Conservation (phyloP, 164 flowering plant genomes). For the Paratinospora sagittata region DNA sequence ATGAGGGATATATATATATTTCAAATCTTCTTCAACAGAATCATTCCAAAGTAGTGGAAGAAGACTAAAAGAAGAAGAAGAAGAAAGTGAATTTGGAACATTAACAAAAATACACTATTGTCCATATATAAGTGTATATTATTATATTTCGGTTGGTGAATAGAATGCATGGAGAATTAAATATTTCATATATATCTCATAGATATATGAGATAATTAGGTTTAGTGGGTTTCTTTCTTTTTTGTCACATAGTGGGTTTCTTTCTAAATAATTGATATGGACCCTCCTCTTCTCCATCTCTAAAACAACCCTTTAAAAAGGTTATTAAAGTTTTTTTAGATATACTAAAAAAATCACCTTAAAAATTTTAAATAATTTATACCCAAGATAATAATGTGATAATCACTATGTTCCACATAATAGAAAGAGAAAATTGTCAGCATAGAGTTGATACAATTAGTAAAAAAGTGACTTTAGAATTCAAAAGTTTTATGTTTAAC, state of each 20-base stretch:
- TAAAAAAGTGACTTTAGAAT: too few species aligned
- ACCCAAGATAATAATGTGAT: neutral
- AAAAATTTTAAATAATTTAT: neutral
- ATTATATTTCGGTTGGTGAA: neutral
- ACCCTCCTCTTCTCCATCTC: too few species aligned
- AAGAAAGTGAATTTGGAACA: neutral
- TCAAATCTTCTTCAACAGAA: constrained; percentile 30
- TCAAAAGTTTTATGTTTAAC: too few species aligned
- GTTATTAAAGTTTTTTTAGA: neutral
- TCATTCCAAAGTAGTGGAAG: constrained; percentile 35
- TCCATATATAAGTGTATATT: neutral
- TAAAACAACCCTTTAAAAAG: too few species aligned
- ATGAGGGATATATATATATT: constrained; percentile 26
- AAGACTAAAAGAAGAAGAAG: constrained; percentile 8
- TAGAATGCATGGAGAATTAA: constrained; percentile 2
- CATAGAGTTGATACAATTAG: too few species aligned
- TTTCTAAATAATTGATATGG: too few species aligned
- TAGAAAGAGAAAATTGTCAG: too few species aligned
- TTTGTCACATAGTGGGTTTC: too few species aligned
- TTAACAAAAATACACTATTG: neutral
- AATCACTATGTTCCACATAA: too few species aligned
- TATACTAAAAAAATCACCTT: too few species aligned
- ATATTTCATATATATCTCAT: neutral
- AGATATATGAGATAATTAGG: neutral
- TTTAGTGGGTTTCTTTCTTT: neutral